phyloP scores from a whole-genome alignment of 176 grass and related monocot genomes.

The Phragmites australis region DNA sequence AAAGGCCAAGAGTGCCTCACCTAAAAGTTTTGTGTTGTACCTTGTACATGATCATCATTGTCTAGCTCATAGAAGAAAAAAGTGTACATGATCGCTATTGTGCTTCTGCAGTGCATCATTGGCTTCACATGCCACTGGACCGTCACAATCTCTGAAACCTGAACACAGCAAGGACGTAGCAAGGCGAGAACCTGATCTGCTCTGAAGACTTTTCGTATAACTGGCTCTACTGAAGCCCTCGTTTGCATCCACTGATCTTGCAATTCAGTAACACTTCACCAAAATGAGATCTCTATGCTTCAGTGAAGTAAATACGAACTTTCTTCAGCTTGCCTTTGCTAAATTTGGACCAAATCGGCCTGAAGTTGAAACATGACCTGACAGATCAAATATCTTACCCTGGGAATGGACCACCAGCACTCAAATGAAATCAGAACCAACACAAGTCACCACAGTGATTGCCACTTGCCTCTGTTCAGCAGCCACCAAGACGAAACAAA shows the following conservation, averaged over 20 bases:
- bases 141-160: slow-evolving; percentile 3
- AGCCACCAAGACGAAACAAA: neutral
- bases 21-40: neutral
- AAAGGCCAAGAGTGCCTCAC: neutral
- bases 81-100: too few species aligned
- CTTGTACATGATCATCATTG: neutral
- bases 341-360: neutral
- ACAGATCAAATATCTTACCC: neutral
- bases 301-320: neutral
- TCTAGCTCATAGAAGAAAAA: too few species aligned
- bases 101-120: neutral
- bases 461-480: slow-evolving; percentile 3
- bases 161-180: neutral
- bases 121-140: neutral
- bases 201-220: neutral
- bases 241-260: neutral
- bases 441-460: neutral
- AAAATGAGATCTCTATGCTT: too few species aligned
- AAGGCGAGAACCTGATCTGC: neutral
- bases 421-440: neutral
- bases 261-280: neutral
- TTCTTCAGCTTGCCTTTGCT: neutral
- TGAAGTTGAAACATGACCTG: neutral
- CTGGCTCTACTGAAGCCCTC: neutral
- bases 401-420: neutral